Conservation (phyloP, 2,329 filamentous ascomycete genomes). For the Capronia coronata region DNA sequence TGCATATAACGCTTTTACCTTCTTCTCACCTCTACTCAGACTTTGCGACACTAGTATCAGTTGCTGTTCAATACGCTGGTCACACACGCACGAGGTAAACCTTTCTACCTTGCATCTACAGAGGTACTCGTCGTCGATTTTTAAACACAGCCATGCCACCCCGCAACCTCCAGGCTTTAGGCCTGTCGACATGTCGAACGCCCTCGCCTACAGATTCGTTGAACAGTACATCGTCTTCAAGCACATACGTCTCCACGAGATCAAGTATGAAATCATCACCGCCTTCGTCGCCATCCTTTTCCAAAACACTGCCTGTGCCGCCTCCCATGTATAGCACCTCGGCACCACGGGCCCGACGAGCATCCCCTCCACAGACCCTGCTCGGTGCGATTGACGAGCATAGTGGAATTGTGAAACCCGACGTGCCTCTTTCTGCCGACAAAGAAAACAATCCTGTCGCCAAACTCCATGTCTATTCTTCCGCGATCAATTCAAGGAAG, state of each 20-base stretch:
- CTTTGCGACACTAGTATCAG: background rate
- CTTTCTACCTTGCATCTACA: no score
- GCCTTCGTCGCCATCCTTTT: background rate
- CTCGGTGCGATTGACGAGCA: constrained; percentile 23
- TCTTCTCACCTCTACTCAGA: background rate
- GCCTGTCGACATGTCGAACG: constrained; percentile 9
- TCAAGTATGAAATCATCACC: constrained; percentile 9
- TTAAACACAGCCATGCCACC: constrained; percentile 3
- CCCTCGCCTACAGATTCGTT: constrained; percentile 16
- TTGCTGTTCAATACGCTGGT: background rate
- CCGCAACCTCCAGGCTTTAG: constrained; percentile 1
- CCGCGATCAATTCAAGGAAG: constrained; percentile 10
- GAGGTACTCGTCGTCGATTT: background rate
- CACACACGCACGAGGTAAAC: no score
- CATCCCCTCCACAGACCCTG: constrained; percentile 16
- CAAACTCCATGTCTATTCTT: constrained; percentile 20
- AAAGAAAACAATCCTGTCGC: constrained; percentile 15
- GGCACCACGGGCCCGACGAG: constrained; percentile 3
- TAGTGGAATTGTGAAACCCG: constrained; percentile 16
- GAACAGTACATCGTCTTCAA: constrained; percentile 15
- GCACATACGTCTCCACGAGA: constrained; percentile 9
- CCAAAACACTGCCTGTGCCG: background rate
- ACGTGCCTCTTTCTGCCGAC: constrained; percentile 8
- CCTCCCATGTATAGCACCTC: constrained; percentile 13
- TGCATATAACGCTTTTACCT: background rate